Percentiles rank a stretch among this genome's conserved stretches.
These are phyloP conservation scores for Agastache rugosa DNA, from an alignment of 257 asterid species.

Conservation along the genomic window DNA sequence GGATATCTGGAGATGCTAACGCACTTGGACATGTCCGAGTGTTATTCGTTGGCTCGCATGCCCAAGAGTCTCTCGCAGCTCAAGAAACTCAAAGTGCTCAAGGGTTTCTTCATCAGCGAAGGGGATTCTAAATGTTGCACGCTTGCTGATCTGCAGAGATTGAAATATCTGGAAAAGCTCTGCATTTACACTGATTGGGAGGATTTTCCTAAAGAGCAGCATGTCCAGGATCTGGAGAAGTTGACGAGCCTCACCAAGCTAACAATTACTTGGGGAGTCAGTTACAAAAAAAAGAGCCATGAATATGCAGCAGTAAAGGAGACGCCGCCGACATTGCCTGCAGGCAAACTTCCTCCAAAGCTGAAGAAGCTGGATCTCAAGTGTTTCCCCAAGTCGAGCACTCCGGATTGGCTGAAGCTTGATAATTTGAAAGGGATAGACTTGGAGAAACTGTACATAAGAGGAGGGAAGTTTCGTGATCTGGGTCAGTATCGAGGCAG, in stretches of 20 bases:
- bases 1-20: constrained; percentile 37
- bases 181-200: constrained; percentile 44
- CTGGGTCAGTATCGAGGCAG: constrained; percentile 45
- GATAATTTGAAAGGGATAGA: background rate
- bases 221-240: constrained; percentile 27
- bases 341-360: constrained; percentile 2
- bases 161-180: constrained; percentile 38
- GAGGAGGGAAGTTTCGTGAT: constrained; percentile 56
- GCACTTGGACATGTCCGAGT: constrained; percentile 61
- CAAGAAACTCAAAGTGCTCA: constrained; percentile 42
- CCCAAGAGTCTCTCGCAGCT: constrained; percentile 47
- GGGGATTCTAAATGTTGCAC: constrained; percentile 21
- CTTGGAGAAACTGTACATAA: constrained; percentile 52
- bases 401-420: constrained; percentile 48
- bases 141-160: constrained; percentile 40
- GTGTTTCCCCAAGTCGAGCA: constrained; percentile 41
- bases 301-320: no score
- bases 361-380: constrained; percentile 58
- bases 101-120: constrained; percentile 50
- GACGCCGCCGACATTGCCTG: background rate
- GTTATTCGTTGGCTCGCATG: constrained; percentile 55
- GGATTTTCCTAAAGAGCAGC: constrained; percentile 29
- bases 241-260: constrained; percentile 42
- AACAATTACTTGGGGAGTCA: constrained; percentile 58
- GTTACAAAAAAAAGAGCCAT: background rate